Evolutionary conservation across 306 rosid species (phyloP).

Genomic region (Sesbania bispinosa): DNA sequence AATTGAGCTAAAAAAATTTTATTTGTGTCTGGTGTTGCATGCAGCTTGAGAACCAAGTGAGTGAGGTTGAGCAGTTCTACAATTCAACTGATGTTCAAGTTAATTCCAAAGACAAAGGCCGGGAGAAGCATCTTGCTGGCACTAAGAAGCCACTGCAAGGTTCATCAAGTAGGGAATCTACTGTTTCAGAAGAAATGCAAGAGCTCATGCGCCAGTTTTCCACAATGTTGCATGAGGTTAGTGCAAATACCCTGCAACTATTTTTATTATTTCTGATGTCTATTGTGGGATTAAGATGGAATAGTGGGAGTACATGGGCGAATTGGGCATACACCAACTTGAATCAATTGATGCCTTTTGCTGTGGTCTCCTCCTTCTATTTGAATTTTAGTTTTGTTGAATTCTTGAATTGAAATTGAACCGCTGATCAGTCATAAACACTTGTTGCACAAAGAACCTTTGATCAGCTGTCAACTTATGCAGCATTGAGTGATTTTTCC

Average conservation of each 20-base stretch:
- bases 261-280: background rate
- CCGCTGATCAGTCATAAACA: too few relatives aligned
- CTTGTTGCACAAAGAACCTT: background rate
- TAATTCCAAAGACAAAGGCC: constrained; percentile 48
- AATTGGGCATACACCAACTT: background rate
- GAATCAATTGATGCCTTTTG: background rate
- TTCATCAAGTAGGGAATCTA: constrained; percentile 48
- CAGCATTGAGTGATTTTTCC: background rate
- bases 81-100: constrained; percentile 20
- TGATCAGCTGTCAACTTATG: background rate
- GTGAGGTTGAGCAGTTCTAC: constrained; percentile 57
- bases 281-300: constrained; percentile 6
- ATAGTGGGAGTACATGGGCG: background rate
- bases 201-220: constrained; percentile 67
- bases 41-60: constrained; percentile 68
- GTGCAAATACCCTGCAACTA: background rate
- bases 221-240: constrained; percentile 64
- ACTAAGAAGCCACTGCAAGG: constrained; percentile 52
- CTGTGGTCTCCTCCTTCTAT: background rate
- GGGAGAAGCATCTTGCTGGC: constrained; percentile 47
- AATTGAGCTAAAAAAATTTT: constrained; percentile 7
- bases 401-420: background rate
- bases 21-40: constrained; percentile 18
- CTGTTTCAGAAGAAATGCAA: constrained; percentile 59
- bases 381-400: background rate